Base-by-base conservation (phyloP, 345 rosid genomes). In the Theobroma cacao region DNA sequence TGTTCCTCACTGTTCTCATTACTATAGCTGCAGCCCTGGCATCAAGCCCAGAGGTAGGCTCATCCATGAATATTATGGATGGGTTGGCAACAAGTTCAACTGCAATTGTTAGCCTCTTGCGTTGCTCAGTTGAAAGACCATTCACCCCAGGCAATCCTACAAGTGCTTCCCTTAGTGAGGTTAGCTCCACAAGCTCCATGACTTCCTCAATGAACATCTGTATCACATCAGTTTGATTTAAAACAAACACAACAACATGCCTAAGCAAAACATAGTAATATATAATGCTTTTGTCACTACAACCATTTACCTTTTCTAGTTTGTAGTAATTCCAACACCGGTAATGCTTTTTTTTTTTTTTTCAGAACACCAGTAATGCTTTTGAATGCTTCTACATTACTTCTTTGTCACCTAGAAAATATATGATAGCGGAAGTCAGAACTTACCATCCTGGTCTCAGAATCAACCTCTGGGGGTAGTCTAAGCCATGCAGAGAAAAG, bases 1-100 rank as follows among this genome's bases (percentile, higher is more conserved):
- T 91, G 82, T 88, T 89, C 74, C 91, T 85, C 36, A 91, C 95
- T 0, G 95, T 87, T 85, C 95, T 87, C 93, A 91, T 91, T 11
- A 88, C 93, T 22, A 89, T 88, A n/a, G 95, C 95, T 22, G 95
- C 93, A 2, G 93, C 95, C 58, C 91, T 85, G n/a, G 95, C 95
- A 86, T 91, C 93, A 31, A 89, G 89, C 40, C 90, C 93, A 7
- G 93, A 88, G 28, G 95, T 91, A 41, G 95, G 95, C 78, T 91
- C 93, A 41, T 91, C 95, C 93, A 91, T 89, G 84, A 91, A 91
- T 67, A 88, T 91, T 78, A 91, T 89, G 9, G 91, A 87, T 9
- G 95, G 95, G 72, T 91, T 91, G n/a, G 91, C 90, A 15, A 89
- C 90, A 20, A 89, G 93, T 80, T 91, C 93, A 31, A 89, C 93